Base-by-base conservation (phyloP, 2,329 filamentous ascomycete genomes). In the Penicillium sp. region DNA sequence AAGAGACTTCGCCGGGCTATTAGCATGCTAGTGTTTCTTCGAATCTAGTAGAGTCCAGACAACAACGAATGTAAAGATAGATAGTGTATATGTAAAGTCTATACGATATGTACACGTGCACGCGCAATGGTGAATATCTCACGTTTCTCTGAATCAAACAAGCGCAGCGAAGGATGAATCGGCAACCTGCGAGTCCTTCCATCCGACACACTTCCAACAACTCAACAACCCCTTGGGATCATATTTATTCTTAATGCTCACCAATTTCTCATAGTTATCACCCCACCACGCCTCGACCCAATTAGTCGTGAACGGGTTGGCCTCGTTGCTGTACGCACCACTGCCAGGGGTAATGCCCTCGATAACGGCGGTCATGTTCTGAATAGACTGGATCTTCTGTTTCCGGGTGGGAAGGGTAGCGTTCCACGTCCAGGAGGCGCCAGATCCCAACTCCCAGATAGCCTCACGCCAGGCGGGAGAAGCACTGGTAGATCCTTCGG, bases 221-320 rank as follows among this genome's bases (percentile, higher is more conserved):
- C 38, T 63, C 51, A 63, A 43, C 43, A 62, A 32, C 3, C 50
- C 58, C 0, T 26, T 18, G 7, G 62, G 62, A 31, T 65, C 62
- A 50, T 65, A 65, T 50, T 62, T 63, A 24, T 58, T 29, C 58
- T 65, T 65, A 18, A 65, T 61, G 13, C 8, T 42, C 6, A 65
- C 6, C 35, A 65, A 49, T n/a, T 40, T 43, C 26, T 55, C 53
- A 20, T 65, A 65, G 56, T 65, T 65, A 8, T 61, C 53, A 5
- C 62, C 62, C 55, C 60, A 65, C 57, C 57, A 65, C 9, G 60
- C 56, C 49, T 65, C 56, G 11, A 43, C 39, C 62, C 62, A 65
- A 24, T 65, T 45, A 10, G 32, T 42, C 1, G 55, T 61, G 37
- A 63, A 65, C 2, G 60, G 51, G 40, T 65, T 63, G 18, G 58